Evolutionary conservation across 2,329 filamentous ascomycete genomes (phyloP).

Genomic region (Grosmannia serpens): DNA sequence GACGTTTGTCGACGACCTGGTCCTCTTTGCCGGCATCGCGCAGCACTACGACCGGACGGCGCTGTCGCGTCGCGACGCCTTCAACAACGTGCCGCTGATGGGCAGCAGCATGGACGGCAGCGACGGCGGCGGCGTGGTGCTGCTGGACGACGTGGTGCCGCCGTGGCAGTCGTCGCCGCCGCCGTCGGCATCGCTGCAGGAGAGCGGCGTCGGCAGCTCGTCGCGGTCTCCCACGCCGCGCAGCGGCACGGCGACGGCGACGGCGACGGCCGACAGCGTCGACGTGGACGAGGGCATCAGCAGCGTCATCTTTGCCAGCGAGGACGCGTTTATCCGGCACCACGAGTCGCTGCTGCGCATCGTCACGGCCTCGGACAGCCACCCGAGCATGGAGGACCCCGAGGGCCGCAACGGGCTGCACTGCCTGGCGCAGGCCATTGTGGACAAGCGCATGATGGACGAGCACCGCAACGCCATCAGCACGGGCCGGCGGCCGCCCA

Average conservation of each 20-base stretch:
- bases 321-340: conserved; percentile 18
- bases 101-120: neutral
- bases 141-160: neutral
- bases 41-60: conserved; percentile 20
- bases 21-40: conserved; percentile 22
- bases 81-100: conserved; percentile 23
- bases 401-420: conserved; percentile 45
- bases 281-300: neutral
- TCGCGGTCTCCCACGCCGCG: neutral
- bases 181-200: neutral
- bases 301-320: conserved; percentile 9
- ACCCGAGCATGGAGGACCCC: conserved; percentile 26
- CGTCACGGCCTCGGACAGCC: conserved; percentile 22
- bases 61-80: conserved; percentile 36
- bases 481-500: conserved; percentile 14
- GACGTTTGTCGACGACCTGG: conserved; percentile 17
- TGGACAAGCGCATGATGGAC: conserved; percentile 26
- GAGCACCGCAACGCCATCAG: conserved; percentile 21
- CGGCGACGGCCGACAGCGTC: neutral
- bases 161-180: neutral
- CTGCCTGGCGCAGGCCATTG: conserved; percentile 43
- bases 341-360: conserved; percentile 25
- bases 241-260: conserved; percentile 6
- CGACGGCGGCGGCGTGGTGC: neutral
- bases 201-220: neutral